These are phyloP conservation scores for Kwoniella sp. DNA, from an alignment of 768 basidiomycete genomes.

Conservation along the genomic window DNA sequence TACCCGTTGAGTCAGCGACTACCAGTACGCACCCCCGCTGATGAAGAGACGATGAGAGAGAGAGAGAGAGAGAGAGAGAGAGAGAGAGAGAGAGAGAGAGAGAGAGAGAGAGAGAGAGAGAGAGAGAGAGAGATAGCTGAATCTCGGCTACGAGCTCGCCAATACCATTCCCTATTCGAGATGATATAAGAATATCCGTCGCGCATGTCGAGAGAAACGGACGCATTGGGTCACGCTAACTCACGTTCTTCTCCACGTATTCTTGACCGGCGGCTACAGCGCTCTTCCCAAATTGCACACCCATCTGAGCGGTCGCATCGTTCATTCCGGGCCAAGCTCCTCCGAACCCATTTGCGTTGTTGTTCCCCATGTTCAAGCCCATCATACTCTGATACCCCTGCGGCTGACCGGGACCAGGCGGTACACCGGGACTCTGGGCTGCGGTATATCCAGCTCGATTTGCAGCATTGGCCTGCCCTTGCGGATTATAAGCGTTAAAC, in stretches of 20 bases:
- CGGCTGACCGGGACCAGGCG: slow-evolving; percentile 3
- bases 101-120: no score
- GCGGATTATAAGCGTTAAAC: slow-evolving; percentile 34
- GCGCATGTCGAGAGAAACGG: no score
- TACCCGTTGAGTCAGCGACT: neutral
- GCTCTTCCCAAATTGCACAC: slow-evolving; percentile 89
- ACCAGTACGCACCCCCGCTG: no score
- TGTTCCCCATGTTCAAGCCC: slow-evolving; percentile 1
- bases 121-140: no score
- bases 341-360: slow-evolving; percentile 30
- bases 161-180: no score
- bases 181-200: no score
- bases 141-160: no score
- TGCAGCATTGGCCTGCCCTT: neutral
- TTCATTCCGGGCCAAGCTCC: slow-evolving; percentile 68
- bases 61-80: no score
- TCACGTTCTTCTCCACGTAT: slow-evolving; percentile 90
- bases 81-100: no score
- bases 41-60: no score
- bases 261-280: slow-evolving; percentile 93
- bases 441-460: slow-evolving; percentile 22
- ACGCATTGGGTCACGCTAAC: no score
- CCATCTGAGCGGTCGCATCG: slow-evolving; percentile 90
- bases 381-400: slow-evolving; percentile 29
- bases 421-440: slow-evolving; percentile 16